Percentiles rank a stretch among this genome's conserved stretches.
These are phyloP conservation scores for Bromus sterilis DNA, from an alignment of 176 grass and related monocot species.

Conservation along the genomic window DNA sequence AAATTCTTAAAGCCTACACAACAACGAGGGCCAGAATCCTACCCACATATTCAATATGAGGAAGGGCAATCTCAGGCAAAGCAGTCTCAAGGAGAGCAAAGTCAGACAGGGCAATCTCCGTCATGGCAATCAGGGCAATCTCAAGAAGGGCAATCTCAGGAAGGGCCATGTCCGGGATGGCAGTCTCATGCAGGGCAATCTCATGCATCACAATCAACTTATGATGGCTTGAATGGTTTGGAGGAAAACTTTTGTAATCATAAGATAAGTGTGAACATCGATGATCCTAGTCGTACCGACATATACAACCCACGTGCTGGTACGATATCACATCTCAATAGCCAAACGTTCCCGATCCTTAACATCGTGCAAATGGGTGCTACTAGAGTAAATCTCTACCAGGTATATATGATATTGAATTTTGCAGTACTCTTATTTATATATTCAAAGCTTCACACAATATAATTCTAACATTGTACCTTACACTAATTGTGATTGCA, in stretches of 20 bases:
- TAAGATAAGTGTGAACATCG: neutral
- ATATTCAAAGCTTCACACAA: neutral
- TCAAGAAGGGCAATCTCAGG: neutral
- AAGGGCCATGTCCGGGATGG: neutral
- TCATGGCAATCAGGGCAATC: neutral
- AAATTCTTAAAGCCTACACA: neutral
- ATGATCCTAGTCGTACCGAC: constrained; percentile 2
- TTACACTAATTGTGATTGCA: neutral
- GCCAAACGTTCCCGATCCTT: neutral
- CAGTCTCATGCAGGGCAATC: neutral
- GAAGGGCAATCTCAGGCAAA: neutral
- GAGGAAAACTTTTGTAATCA: neutral
- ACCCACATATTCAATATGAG: neutral
- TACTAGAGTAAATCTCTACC: constrained; percentile 18
- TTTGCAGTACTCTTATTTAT: neutral
- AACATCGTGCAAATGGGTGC: constrained; percentile 21
- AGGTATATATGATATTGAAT: neutral
- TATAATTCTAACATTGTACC: neutral
- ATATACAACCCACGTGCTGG: constrained; percentile 27
- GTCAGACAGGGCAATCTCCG: too few species aligned
- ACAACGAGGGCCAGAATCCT: neutral
- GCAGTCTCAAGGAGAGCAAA: neutral
- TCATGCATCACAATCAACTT: neutral
- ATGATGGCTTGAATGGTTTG: neutral
- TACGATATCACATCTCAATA: neutral